These are phyloP conservation scores for Nakaseomyces glabratus DNA, from an alignment of 1,139 yeast genomes.

Conservation along the genomic window DNA sequence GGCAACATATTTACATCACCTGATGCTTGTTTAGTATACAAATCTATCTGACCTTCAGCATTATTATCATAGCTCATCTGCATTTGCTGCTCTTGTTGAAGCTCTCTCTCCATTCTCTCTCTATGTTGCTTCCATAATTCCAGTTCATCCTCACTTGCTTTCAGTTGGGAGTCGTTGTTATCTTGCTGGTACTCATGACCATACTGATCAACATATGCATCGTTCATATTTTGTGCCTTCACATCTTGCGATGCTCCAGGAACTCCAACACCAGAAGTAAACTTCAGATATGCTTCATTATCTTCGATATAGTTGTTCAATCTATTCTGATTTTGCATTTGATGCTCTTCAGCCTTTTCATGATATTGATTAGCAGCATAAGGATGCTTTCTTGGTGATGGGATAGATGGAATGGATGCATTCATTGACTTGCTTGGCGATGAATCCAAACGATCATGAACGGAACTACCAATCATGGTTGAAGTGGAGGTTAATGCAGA, in stretches of 20 bases:
- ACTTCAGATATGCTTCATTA: slow-evolving; percentile 23
- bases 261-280: slow-evolving; percentile 19
- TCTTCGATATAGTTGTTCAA: slow-evolving; percentile 21
- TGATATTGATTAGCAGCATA: slow-evolving; percentile 4
- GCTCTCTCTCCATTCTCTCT: slow-evolving; percentile 21
- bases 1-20: not conserved
- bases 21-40: slow-evolving; percentile 6
- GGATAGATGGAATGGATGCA: slow-evolving; percentile 6
- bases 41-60: slow-evolving; percentile 9
- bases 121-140: slow-evolving; percentile 9
- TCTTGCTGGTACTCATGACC: slow-evolving; percentile 6
- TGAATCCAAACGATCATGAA: not conserved
- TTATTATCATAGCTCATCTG: slow-evolving; percentile 1
- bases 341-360: slow-evolving; percentile 2
- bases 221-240: not conserved
- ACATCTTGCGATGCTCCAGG: slow-evolving; percentile 5
- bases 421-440: slow-evolving; percentile 7
- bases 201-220: slow-evolving; percentile 6
- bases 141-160: slow-evolving; percentile 10
- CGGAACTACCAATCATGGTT: not conserved
- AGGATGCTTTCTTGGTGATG: slow-evolving; percentile 7
- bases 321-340: slow-evolving; percentile 11
- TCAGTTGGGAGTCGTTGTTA: slow-evolving; percentile 6
- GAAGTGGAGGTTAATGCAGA: not conserved
- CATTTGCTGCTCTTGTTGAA: slow-evolving; percentile 10